Conservation (phyloP, 352 stramenopile genomes). For the Globisporangium cylindrosporum region DNA sequence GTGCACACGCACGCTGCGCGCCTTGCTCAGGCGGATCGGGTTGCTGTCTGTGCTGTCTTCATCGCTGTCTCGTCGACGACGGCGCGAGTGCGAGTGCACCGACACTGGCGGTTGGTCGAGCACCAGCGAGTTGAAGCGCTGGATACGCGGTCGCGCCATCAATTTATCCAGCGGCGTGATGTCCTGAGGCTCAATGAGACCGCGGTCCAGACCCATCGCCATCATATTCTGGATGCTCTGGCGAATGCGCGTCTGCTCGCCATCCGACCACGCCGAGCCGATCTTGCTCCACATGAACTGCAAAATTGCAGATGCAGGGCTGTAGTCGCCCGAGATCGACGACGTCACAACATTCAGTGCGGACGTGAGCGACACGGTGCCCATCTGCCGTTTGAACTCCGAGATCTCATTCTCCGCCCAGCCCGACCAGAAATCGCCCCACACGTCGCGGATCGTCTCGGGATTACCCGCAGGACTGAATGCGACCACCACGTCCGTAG, state of each 20-base stretch:
- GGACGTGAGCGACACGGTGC: slow-evolving; percentile 65
- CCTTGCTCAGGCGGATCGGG: slow-evolving; percentile 53
- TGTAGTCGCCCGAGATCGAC: slow-evolving; percentile 80
- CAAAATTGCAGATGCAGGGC: slow-evolving; percentile 62
- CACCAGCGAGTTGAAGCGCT: slow-evolving; percentile 70
- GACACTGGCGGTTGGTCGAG: slow-evolving; percentile 51
- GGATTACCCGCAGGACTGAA: slow-evolving; percentile 78
- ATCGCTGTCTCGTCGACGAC: slow-evolving; percentile 55
- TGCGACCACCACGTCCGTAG: slow-evolving; percentile 70
- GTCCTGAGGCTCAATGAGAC: slow-evolving; percentile 55
- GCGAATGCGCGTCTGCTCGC: slow-evolving; percentile 80
- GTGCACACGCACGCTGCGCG: slow-evolving; percentile 66
- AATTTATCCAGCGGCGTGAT: slow-evolving; percentile 79
- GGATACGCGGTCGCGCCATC: slow-evolving; percentile 52
- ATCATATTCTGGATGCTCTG: slow-evolving; percentile 89
- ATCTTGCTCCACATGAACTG: slow-evolving; percentile 86
- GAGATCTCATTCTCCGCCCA: slow-evolving; percentile 82
- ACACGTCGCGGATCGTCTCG: slow-evolving; percentile 81
- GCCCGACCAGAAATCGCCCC: slow-evolving; percentile 85
- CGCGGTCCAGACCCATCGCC: slow-evolving; percentile 68
- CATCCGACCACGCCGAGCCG: slow-evolving; percentile 75
- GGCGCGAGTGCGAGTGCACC: slow-evolving; percentile 57
- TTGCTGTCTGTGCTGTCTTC: slow-evolving; percentile 45
- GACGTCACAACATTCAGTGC: slow-evolving; percentile 77
- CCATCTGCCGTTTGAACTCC: slow-evolving; percentile 81